Conservation (phyloP, 257 asterid genomes). For the Fraxinus cuspidata region DNA sequence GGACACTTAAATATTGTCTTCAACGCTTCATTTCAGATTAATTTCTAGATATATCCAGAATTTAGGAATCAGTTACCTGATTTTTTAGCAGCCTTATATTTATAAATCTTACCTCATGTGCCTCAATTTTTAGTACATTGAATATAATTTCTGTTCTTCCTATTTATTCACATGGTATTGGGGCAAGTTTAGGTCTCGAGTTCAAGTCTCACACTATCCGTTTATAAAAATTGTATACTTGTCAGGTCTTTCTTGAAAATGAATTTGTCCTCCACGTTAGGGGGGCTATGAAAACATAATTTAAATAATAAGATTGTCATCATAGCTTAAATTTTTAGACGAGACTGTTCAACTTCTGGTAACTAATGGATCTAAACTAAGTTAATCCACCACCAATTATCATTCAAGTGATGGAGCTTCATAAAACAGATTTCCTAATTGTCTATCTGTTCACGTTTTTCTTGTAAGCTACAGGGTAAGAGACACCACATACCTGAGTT, state of each 20-base stretch:
- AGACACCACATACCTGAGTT: conserved; percentile 66
- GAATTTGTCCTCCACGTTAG: neutral
- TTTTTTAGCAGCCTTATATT: neutral
- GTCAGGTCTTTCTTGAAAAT: neutral
- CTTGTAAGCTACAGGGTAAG: conserved; percentile 3
- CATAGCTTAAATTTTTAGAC: neutral
- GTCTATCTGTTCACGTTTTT: neutral
- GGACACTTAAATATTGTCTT: no score
- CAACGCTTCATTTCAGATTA: neutral
- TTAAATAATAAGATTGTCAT: conserved; percentile 1
- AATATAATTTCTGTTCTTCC: neutral
- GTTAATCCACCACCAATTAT: no score
- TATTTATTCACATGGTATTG: neutral
- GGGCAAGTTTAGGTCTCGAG: neutral
- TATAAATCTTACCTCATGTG: neutral
- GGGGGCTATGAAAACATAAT: neutral
- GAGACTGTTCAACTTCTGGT: no score
- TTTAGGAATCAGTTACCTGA: neutral
- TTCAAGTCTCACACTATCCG: neutral
- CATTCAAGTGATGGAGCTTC: no score
- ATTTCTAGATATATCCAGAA: neutral
- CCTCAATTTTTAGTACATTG: neutral
- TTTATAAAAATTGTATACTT: neutral
- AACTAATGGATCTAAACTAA: no score
- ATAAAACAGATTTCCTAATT: neutral